Evolutionary conservation across 2,329 filamentous ascomycete species (phyloP).

Genomic region (Neonectria coccinea): DNA sequence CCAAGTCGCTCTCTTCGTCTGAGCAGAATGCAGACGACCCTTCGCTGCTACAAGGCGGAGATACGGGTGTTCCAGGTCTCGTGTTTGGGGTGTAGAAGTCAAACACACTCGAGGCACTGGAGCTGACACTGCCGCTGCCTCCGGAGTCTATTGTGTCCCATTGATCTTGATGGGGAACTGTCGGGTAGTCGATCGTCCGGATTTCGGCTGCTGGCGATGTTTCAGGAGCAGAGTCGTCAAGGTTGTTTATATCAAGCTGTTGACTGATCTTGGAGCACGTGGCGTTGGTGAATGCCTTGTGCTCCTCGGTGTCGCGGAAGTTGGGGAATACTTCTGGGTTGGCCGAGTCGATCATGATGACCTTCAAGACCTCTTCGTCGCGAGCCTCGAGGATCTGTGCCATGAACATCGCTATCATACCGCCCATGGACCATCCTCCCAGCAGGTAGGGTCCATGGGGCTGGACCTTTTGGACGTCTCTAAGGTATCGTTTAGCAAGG

Average conservation of each 20-base stretch:
- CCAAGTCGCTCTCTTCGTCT: constrained; percentile 27
- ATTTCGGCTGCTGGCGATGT: neutral
- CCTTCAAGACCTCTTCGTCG: constrained; percentile 35
- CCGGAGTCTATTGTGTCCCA: constrained; percentile 9
- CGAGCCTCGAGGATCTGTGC: constrained; percentile 33
- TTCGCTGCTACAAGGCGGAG: constrained; percentile 27
- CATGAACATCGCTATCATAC: constrained; percentile 44
- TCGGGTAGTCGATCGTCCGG: neutral
- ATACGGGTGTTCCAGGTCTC: constrained; percentile 22
- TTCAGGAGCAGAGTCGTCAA: neutral
- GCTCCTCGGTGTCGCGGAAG: constrained; percentile 32
- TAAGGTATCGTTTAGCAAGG: constrained; percentile 38
- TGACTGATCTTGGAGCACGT: constrained; percentile 30
- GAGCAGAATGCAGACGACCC: constrained; percentile 27
- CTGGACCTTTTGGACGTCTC: constrained; percentile 34
- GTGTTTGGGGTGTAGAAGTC: constrained; percentile 22
- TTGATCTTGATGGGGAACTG: neutral
- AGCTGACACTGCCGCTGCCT: neutral
- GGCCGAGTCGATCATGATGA: constrained; percentile 44
- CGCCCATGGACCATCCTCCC: constrained; percentile 44
- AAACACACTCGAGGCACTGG: constrained; percentile 33
- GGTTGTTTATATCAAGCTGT: neutral
- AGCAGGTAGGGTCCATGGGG: constrained; percentile 40
- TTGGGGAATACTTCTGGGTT: constrained; percentile 40
- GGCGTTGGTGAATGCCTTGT: constrained; percentile 28